phyloP scores from a whole-genome alignment of 345 rosid species.

The Camelina hispida region DNA sequence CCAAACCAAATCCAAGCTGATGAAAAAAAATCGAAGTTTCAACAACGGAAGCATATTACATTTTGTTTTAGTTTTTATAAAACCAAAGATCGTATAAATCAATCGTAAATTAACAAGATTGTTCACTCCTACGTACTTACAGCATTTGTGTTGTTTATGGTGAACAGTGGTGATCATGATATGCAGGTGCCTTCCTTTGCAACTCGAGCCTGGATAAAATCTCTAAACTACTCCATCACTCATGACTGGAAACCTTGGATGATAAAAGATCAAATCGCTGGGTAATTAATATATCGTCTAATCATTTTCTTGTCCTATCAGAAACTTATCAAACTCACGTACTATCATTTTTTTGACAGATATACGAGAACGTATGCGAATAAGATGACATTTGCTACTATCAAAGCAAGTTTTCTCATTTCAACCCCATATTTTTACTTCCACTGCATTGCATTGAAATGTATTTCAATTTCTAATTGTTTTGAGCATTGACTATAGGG shows the following conservation, averaged over 20 bases:
- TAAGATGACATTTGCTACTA: constrained; percentile 62
- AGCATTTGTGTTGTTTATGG: neutral
- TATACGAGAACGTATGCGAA: constrained; percentile 56
- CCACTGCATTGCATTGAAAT: too few species aligned
- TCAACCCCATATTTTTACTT: too few species aligned
- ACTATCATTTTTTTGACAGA: constrained; percentile 24
- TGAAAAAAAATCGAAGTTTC: too few species aligned
- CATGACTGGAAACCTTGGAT: constrained; percentile 63
- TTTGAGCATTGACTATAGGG: constrained; percentile 15
- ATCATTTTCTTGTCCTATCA: too few species aligned
- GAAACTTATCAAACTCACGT: too few species aligned
- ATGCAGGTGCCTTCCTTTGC: constrained; percentile 47
- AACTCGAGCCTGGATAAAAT: constrained; percentile 61
- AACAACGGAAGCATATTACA: too few species aligned
- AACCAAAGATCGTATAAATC: too few species aligned
- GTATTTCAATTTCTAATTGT: neutral
- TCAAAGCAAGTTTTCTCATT: constrained; percentile 51
- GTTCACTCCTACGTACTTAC: neutral
- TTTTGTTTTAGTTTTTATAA: too few species aligned
- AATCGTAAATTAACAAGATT: too few species aligned
- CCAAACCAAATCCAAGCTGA: too few species aligned
- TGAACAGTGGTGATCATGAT: constrained; percentile 64
- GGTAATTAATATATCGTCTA: neutral
- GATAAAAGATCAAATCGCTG: constrained; percentile 53
- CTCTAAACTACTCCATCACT: constrained; percentile 51